Conservation (phyloP, 129 eudicot genomes). For the Flaveria sonorensis region DNA sequence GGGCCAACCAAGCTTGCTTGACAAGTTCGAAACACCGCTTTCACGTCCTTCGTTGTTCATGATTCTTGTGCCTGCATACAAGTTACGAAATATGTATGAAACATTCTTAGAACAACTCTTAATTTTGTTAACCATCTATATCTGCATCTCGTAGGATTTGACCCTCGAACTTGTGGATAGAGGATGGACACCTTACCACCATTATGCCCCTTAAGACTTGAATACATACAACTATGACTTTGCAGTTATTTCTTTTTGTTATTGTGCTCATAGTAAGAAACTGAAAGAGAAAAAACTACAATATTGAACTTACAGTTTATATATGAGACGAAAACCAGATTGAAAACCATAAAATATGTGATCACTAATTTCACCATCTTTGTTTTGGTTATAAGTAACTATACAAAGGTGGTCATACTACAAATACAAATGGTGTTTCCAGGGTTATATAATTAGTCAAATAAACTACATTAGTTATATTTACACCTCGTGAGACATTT, state of each 20-base stretch:
- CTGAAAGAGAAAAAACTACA: neutral
- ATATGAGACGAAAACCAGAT: slow-evolving; percentile 2
- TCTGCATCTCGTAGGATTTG: too few relatives aligned
- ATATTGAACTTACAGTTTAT: slow-evolving; percentile 2
- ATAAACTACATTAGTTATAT: too few relatives aligned
- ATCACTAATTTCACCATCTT: neutral
- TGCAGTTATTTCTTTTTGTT: neutral
- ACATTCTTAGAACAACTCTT: too few relatives aligned
- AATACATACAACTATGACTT: neutral
- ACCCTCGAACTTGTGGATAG: too few relatives aligned
- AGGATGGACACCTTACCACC: too few relatives aligned
- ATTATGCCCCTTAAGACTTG: too few relatives aligned
- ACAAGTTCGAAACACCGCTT: neutral
- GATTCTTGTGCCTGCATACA: slow-evolving; percentile 15
- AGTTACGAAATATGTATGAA: too few relatives aligned
- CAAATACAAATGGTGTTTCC: neutral
- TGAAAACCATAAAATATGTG: neutral
- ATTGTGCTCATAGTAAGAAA: too few relatives aligned
- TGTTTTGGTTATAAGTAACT: neutral
- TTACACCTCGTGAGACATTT: too few relatives aligned
- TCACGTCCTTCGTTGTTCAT: slow-evolving; percentile 3
- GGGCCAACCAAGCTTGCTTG: neutral
- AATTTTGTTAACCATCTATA: too few relatives aligned
- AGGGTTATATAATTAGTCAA: too few relatives aligned
- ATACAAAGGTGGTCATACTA: neutral